Evolutionary conservation across 352 stramenopile species (phyloP), one percentile per base, ranked within the genome.

Genomic region (Pythium pectinolyticum): DNA sequence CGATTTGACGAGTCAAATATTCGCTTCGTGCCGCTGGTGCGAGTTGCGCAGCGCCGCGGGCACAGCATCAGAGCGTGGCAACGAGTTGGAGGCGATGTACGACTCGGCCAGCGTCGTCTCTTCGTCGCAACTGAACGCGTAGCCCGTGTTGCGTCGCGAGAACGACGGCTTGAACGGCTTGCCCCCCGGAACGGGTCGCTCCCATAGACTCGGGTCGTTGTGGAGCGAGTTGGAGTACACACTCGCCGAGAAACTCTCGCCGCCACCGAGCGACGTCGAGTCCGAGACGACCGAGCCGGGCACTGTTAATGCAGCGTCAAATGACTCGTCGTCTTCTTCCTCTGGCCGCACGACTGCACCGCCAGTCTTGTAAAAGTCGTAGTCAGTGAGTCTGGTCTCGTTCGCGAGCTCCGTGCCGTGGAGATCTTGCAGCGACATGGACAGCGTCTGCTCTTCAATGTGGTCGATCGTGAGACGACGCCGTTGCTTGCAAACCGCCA

Each of bases 61-160:
- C 48, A 89, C 75, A 39, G 82, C 82, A 24, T 91, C 78, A 20
- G 82, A 88, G 27, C 76, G 72, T n/a, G 77, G 77, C 50, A 88
- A 60, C 63, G 80, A 89, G 63, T 89, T 92, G 15, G 84, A 92
- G 19, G 84, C 84, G 47, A 93, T 93, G 69, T 91, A 91, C 62
- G 81, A 90, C 71, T 94, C 85, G 46, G 80, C 85, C 17, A 90
- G 55, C 41, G 85, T 92, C 45, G 85, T 94, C 60, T 90, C 81
- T 50, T 94, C 83, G 61, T 94, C 85, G 64, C 82, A 92, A 60
- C 83, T 92, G 66, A 94, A 94, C 28, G 85, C 85, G 52, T 76
- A 94, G 43, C 85, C 85, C 10, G 83, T 92, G 64, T 86, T 89
- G 28, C 79, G 73, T 10, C 77, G 69, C n/a, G 67, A 63, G 17